phyloP scores from a whole-genome alignment of 2,329 filamentous ascomycete genomes.

The Lachnellula subtilissima region DNA sequence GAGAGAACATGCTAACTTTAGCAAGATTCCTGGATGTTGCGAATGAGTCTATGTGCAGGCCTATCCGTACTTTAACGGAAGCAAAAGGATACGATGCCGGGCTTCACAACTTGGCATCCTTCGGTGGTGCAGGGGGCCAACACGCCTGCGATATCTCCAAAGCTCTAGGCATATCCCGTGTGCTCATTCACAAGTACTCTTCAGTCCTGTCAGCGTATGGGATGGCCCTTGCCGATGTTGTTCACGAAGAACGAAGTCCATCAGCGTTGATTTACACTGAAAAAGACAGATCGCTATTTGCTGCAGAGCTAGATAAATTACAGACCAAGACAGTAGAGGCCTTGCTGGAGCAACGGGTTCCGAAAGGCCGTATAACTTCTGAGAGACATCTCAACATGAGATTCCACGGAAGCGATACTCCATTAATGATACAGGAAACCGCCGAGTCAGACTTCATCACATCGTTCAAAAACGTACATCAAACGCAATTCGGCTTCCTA shows the following conservation, averaged over 20 bases:
- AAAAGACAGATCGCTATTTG: constrained; percentile 4
- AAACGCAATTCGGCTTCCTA: constrained; percentile 86
- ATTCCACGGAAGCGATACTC: constrained; percentile 82
- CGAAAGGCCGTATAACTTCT: constrained; percentile 66
- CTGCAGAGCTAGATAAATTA: neutral
- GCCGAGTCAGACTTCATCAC: constrained; percentile 64
- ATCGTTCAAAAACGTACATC: constrained; percentile 79
- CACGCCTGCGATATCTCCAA: constrained; percentile 84
- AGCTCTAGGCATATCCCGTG: constrained; percentile 77
- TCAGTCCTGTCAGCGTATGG: constrained; percentile 86
- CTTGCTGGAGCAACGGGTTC: constrained; percentile 58
- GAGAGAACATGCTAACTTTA: neutral
- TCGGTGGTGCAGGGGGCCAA: constrained; percentile 86
- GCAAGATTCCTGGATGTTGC: constrained; percentile 79
- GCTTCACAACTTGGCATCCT: constrained; percentile 83
- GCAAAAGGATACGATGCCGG: constrained; percentile 77
- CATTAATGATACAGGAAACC: constrained; percentile 79
- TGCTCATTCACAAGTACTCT: constrained; percentile 79
- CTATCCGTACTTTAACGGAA: constrained; percentile 83
- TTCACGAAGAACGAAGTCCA: constrained; percentile 80
- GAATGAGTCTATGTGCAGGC: constrained; percentile 85
- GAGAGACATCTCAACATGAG: constrained; percentile 91
- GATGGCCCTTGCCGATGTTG: constrained; percentile 87
- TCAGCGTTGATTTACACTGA: constrained; percentile 41
- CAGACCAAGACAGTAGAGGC: constrained; percentile 2